Evolutionary conservation across 306 rosid species (phyloP), one percentile per base, ranked within the genome.

Genomic region (Lathyrus tuberosus): DNA sequence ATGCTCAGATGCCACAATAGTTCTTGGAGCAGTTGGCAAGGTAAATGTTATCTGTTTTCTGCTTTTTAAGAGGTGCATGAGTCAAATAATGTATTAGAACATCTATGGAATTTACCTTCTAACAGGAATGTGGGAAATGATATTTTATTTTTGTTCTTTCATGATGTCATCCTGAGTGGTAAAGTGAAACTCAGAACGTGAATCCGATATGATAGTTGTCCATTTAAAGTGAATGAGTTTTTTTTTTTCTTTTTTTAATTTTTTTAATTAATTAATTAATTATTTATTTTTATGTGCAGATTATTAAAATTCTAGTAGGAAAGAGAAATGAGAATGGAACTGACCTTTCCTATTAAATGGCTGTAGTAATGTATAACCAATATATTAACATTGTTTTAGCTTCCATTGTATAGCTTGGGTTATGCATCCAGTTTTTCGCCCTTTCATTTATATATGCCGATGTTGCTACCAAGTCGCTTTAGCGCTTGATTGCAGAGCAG

Each of bases 21-120:
- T 95, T 78, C 75, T 95, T 68, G 99, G 99, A 77, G 97, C 99
- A 52, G 97, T 95, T 82, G 99, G 99, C 78, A 95, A 95, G 99
- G 99, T 95, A 87, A 85, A 53, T 11, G 18, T 11, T 62, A 43
- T 65, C 51, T 41, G 5, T 52, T 63, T 74, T 46, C 44, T 61
- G 64, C 76, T 74, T 75, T 47, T 48, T 35, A 44, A 24, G 54
- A 33, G 46, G 67, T 64, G 66, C 80, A 44, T 69, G 22, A 12
- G 31, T 56, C 43, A 58, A 37, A 28, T 17, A 14, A 67, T 31
- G 28, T 37, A 24, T 12, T 62, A 31, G 61, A 62, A 62, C 18
- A 24, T 47, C 14, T 16, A 52, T 51, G 70, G 24, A 41, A 41
- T 53, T 61, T 62, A 40, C 63, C 28, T 76, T 52, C 51, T 14